Evolutionary conservation across 192 early-diverging fungal genomes (phyloP).

Genomic region (Backusella psychrophila): DNA sequence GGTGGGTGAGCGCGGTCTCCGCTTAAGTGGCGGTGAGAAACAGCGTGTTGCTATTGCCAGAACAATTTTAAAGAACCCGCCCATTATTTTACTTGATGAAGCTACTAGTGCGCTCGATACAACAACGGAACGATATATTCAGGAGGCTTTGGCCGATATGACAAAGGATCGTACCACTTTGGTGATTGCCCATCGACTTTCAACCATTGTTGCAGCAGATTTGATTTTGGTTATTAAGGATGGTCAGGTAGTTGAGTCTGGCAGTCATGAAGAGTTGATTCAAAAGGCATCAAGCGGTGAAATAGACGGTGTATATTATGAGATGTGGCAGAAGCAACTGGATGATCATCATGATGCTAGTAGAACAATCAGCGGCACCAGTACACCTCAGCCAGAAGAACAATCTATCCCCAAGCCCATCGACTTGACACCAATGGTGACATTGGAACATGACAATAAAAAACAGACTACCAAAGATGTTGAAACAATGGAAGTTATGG

Average conservation of each 20-base stretch:
- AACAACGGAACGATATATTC: slow-evolving; percentile 71
- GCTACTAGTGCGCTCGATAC: slow-evolving; percentile 88
- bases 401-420: neutral
- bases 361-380: neutral
- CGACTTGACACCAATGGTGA: neutral
- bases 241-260: slow-evolving; percentile 76
- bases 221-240: slow-evolving; percentile 83
- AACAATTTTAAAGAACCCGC: slow-evolving; percentile 70
- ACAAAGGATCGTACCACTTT: slow-evolving; percentile 82
- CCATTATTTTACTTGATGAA: slow-evolving; percentile 78
- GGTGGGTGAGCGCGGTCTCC: slow-evolving; percentile 67
- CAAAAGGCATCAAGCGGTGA: slow-evolving; percentile 25
- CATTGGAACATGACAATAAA: neutral
- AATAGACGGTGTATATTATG: slow-evolving; percentile 69
- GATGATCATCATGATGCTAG: slow-evolving; percentile 43
- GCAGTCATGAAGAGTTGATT: slow-evolving; percentile 78
- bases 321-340: slow-evolving; percentile 92
- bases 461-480: neutral
- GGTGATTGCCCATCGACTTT: slow-evolving; percentile 81
- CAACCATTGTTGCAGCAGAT: slow-evolving; percentile 82
- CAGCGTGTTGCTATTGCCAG: slow-evolving; percentile 84
- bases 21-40: slow-evolving; percentile 90
- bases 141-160: slow-evolving; percentile 74
- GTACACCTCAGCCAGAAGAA: neutral
- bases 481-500: neutral